Conservation (phyloP, 495 filamentous ascomycete species). For the Penicillium antarcticum region DNA sequence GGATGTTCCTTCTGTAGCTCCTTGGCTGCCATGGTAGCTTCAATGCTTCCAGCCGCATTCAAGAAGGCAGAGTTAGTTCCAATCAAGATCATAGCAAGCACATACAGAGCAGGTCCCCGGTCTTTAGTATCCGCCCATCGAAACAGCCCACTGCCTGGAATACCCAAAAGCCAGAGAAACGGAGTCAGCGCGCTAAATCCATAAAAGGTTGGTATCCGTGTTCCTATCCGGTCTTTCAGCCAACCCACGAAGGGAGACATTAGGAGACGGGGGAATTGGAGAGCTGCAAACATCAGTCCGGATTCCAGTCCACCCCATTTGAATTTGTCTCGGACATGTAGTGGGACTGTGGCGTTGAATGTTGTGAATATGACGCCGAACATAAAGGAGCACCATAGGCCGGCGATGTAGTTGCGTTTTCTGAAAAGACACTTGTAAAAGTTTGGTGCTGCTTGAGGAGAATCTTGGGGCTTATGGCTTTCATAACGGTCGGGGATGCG, state of each 20-base stretch:
- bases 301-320: conserved; percentile 26
- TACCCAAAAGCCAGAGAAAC: conserved; percentile 6
- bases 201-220: conserved; percentile 4
- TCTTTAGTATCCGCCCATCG: neutral
- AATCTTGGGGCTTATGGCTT: too few species aligned
- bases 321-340: conserved; percentile 29
- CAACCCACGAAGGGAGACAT: conserved; percentile 1
- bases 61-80: too few species aligned
- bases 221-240: conserved; percentile 10
- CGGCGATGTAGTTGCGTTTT: conserved; percentile 21
- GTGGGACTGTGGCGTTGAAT: conserved; percentile 29
- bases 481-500: too few species aligned
- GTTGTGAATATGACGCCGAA: conserved; percentile 21
- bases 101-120: neutral
- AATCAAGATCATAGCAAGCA: conserved; percentile 25
- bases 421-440: conserved; percentile 24
- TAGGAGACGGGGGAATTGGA: conserved; percentile 22
- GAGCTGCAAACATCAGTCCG: conserved; percentile 27
- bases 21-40: neutral
- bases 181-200: conserved; percentile 1
- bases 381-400: conserved; percentile 15
- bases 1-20: conserved; percentile 20
- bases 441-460: neutral
- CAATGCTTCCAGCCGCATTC: conserved; percentile 18
- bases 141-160: conserved; percentile 4